Conservation (phyloP, 371 early-diverging fungal genomes). For the Rhizopus arrhizus region DNA sequence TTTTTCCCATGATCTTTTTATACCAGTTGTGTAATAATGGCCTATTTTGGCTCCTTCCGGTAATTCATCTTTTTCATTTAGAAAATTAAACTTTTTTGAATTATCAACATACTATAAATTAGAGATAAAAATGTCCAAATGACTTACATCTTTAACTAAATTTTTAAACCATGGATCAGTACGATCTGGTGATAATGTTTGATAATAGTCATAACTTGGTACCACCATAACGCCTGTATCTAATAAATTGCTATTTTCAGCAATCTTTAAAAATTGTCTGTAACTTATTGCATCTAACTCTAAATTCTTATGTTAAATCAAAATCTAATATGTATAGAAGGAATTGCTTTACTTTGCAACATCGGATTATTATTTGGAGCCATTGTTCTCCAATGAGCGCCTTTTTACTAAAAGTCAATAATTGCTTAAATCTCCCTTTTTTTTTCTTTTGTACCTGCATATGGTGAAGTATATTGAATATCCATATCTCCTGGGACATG, state of each 20-base stretch:
- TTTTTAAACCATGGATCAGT: slow-evolving; percentile 58
- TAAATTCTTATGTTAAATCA: slow-evolving; percentile 12
- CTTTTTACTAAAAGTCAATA: slow-evolving; percentile 10
- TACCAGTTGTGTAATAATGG: slow-evolving; percentile 57
- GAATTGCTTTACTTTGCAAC: slow-evolving; percentile 41
- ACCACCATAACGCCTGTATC: slow-evolving; percentile 51
- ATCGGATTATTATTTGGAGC: slow-evolving; percentile 42
- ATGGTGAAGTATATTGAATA: slow-evolving; percentile 72
- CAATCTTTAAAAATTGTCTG: slow-evolving; percentile 43
- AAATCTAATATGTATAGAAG: background rate
- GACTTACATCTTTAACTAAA: slow-evolving; percentile 52
- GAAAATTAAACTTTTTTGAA: slow-evolving; percentile 21
- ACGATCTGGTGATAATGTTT: slow-evolving; percentile 41
- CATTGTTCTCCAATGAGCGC: slow-evolving; percentile 78
- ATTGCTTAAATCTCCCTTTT: background rate
- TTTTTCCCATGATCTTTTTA: background rate
- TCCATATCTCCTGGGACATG: slow-evolving; percentile 56
- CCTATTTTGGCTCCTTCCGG: slow-evolving; percentile 55
- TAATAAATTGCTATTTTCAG: slow-evolving; percentile 28
- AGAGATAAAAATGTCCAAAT: background rate
- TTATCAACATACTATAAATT: background rate
- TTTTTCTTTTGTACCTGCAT: slow-evolving; percentile 55
- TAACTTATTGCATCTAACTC: slow-evolving; percentile 54
- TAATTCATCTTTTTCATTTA: slow-evolving; percentile 31
- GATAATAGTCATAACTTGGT: slow-evolving; percentile 50